phyloP scores from a whole-genome alignment of 306 rosid genomes.

The Trichosanthes truncata region DNA sequence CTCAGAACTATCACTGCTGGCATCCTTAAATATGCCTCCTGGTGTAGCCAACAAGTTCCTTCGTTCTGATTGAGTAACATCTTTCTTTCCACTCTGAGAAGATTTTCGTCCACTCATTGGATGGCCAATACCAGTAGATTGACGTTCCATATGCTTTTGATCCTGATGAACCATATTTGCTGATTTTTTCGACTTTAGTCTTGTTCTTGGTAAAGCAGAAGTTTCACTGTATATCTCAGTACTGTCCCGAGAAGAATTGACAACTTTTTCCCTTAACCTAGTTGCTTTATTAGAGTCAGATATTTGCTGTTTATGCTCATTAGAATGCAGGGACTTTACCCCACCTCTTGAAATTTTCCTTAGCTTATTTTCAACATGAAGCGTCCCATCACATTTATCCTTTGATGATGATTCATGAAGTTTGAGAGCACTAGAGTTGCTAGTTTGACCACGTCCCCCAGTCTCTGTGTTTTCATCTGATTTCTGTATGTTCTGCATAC shows the following conservation, averaged over 20 bases:
- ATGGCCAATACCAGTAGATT: constrained; percentile 5
- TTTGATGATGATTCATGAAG: background rate
- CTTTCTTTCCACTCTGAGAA: constrained; percentile 13
- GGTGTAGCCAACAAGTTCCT: constrained; percentile 33
- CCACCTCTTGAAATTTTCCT: constrained; percentile 20
- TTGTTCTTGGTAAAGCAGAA: constrained; percentile 4
- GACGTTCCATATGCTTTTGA: constrained; percentile 12
- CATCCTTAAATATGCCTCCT: constrained; percentile 53
- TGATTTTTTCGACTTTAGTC: constrained; percentile 22
- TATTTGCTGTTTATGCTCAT: constrained; percentile 25
- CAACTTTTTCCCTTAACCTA: constrained; percentile 16
- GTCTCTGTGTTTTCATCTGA: background rate
- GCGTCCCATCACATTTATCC: constrained; percentile 14
- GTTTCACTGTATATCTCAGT: constrained; percentile 20
- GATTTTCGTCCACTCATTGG: constrained; percentile 17
- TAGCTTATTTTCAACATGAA: constrained; percentile 25
- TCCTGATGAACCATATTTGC: constrained; percentile 18
- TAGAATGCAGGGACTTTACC: constrained; percentile 22
- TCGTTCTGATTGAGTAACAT: constrained; percentile 21
- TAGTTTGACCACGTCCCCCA: constrained; percentile 1
- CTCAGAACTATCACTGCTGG: constrained; percentile 45
- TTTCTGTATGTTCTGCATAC: constrained; percentile 11
- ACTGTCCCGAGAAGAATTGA: constrained; percentile 22
- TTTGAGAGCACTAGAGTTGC: background rate
- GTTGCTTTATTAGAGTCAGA: constrained; percentile 25